Conservation (phyloP, 768 basidiomycete genomes). For the Hericium rajendrae region DNA sequence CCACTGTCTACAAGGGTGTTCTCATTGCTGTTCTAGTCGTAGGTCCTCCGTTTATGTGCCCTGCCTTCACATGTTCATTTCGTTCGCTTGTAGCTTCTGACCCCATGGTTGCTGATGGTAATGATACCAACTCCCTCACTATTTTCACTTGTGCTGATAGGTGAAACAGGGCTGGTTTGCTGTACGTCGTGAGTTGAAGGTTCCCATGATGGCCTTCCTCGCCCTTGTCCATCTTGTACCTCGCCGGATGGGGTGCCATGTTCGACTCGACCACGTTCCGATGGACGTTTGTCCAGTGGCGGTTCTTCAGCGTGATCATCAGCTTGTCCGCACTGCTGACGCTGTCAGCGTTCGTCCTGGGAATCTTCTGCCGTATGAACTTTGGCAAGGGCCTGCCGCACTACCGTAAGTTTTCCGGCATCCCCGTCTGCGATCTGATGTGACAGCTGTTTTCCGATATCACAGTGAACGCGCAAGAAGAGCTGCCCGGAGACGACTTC, state of each 20-base stretch:
- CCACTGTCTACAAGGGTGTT: slow-evolving; percentile 42
- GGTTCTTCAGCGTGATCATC: slow-evolving; percentile 61
- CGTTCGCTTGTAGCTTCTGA: slow-evolving; percentile 1
- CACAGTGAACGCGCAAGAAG: slow-evolving; percentile 48
- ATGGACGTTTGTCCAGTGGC: slow-evolving; percentile 68
- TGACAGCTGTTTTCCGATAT: too few relatives aligned
- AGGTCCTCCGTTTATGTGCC: slow-evolving; percentile 20
- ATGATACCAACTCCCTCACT: slow-evolving; percentile 6
- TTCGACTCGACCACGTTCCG: slow-evolving; percentile 65
- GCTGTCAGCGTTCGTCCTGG: slow-evolving; percentile 45
- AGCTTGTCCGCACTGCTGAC: slow-evolving; percentile 49
- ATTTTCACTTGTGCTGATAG: too few relatives aligned
- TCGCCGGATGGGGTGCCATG: slow-evolving; percentile 64
- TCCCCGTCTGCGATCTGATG: background rate
- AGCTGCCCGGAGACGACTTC: slow-evolving; percentile 36
- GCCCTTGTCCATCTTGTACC: slow-evolving; percentile 46
- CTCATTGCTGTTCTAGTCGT: slow-evolving; percentile 51
- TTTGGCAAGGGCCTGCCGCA: slow-evolving; percentile 67
- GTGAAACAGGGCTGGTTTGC: slow-evolving; percentile 59
- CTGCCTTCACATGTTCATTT: background rate
- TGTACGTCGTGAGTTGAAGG: slow-evolving; percentile 53
- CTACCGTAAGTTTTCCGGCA: slow-evolving; percentile 40
- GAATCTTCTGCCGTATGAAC: slow-evolving; percentile 59
- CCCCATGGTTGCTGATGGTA: slow-evolving; percentile 59
- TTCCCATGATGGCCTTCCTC: slow-evolving; percentile 56